Percentiles rank a stretch among this genome's conserved stretches.
Evolutionary conservation across 208 protist species (phyloP).

Genomic region (Balamuthia mandrillaris): DNA sequence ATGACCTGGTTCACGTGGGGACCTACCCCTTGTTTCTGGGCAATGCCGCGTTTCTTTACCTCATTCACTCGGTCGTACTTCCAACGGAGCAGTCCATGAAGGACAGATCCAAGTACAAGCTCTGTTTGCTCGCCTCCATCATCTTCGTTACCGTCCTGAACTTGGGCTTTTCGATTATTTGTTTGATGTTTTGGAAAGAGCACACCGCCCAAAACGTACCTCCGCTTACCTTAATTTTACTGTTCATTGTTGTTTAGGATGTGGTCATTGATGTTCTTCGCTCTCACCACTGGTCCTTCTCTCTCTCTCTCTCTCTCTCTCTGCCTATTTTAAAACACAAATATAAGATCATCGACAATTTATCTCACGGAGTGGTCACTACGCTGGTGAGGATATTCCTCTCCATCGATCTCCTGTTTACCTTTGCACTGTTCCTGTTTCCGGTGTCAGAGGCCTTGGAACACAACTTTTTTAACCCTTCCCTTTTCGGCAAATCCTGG

Average conservation of each 20-base stretch:
- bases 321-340: neutral
- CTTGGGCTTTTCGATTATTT: neutral
- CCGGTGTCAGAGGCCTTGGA: neutral
- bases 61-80: constrained; percentile 9
- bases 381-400: constrained; percentile 16
- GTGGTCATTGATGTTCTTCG: too few species aligned
- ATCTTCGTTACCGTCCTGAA: constrained; percentile 21
- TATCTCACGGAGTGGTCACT: neutral
- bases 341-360: constrained; percentile 1
- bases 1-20: neutral
- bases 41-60: constrained; percentile 14
- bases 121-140: neutral
- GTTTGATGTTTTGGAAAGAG: neutral
- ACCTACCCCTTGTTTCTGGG: neutral
- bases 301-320: neutral
- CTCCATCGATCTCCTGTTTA: constrained; percentile 14
- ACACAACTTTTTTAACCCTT: neutral
- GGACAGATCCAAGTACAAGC: neutral
- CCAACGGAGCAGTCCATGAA: constrained; percentile 18
- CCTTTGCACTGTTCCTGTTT: constrained; percentile 1
- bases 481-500: constrained; percentile 3
- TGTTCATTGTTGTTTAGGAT: too few species aligned
- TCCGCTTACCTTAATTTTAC: neutral
- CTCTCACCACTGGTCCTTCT: too few species aligned
- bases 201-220: constrained; percentile 1